These are phyloP conservation scores for Cyberlindnera americana DNA, from an alignment of 805 yeast genomes.

Conservation along the genomic window DNA sequence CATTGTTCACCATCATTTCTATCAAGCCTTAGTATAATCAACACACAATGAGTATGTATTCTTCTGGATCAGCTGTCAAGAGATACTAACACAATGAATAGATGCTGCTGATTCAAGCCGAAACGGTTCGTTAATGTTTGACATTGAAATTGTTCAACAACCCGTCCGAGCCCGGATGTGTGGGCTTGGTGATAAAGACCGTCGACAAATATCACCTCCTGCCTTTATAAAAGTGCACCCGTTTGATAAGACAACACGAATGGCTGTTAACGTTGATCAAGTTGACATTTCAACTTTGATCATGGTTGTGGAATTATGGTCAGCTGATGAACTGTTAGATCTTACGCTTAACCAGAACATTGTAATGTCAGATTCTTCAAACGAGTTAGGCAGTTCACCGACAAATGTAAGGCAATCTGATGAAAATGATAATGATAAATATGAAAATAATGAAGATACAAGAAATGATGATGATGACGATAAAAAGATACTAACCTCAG, in stretches of 20 bases:
- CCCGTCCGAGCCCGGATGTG: constrained; percentile 46
- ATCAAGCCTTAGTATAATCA: too few species aligned
- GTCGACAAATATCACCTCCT: constrained; percentile 33
- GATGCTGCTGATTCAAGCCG: constrained; percentile 6
- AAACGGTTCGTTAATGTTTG: constrained; percentile 12
- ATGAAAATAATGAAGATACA: background rate
- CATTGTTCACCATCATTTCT: too few species aligned
- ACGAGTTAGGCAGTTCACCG: too few species aligned
- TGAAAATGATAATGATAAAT: background rate
- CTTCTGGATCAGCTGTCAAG: too few species aligned
- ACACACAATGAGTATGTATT: too few species aligned
- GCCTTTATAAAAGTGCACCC: constrained; percentile 28
- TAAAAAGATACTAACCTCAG: background rate
- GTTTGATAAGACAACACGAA: constrained; percentile 23
- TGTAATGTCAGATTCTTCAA: background rate
- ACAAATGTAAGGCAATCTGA: too few species aligned
- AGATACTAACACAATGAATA: too few species aligned
- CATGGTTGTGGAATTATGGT: constrained; percentile 40
- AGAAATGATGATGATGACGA: background rate
- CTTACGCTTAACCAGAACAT: constrained; percentile 22
- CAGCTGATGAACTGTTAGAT: constrained; percentile 30
- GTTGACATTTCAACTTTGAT: constrained; percentile 34
- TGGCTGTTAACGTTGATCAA: constrained; percentile 24
- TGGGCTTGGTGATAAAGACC: constrained; percentile 41
- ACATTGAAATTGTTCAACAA: constrained; percentile 36